Evolutionary conservation across 2,329 filamentous ascomycete genomes (phyloP).

Genomic region (Aureobasidium zeae): DNA sequence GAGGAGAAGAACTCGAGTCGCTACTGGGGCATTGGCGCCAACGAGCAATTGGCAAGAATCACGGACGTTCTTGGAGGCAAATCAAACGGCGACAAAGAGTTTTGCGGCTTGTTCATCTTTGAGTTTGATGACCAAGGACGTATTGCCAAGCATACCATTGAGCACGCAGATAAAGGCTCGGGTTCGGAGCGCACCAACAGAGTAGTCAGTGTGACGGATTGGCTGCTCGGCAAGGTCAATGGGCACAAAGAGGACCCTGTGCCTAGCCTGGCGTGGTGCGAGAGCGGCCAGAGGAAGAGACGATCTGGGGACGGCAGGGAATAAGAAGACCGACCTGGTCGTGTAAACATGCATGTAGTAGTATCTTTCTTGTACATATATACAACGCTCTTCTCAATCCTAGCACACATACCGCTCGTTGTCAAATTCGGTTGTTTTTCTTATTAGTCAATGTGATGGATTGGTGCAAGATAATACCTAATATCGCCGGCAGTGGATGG

Average conservation of each 20-base stretch:
- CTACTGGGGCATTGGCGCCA: slow-evolving; percentile 31
- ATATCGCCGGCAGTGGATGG: no score
- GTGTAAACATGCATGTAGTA: no score
- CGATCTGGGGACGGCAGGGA: no score
- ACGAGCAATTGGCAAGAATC: slow-evolving; percentile 47
- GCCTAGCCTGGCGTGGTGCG: slow-evolving; percentile 36
- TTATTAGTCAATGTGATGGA: no score
- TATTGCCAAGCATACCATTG: slow-evolving; percentile 81
- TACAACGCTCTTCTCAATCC: no score
- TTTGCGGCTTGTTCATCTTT: slow-evolving; percentile 88
- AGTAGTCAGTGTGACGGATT: slow-evolving; percentile 87
- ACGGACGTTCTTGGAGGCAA: slow-evolving; percentile 48
- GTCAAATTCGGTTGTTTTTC: no score
- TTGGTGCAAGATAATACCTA: no score
- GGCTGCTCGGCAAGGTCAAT: slow-evolving; percentile 74
- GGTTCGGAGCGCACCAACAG: slow-evolving; percentile 77
- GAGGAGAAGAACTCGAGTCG: slow-evolving; percentile 37
- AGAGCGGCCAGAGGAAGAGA: slow-evolving; percentile 17
- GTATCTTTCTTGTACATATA: no score
- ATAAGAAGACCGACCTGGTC: no score
- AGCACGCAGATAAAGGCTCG: slow-evolving; percentile 76
- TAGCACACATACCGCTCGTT: no score
- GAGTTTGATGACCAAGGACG: slow-evolving; percentile 85
- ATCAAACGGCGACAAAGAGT: slow-evolving; percentile 57
- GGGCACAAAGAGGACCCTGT: slow-evolving; percentile 33